A percentile compares a stretch with the other conserved stretches of the same genome.
Evolutionary conservation across 192 early-diverging fungal genomes (phyloP).

Genomic region (Pilobolus umbonatus): DNA sequence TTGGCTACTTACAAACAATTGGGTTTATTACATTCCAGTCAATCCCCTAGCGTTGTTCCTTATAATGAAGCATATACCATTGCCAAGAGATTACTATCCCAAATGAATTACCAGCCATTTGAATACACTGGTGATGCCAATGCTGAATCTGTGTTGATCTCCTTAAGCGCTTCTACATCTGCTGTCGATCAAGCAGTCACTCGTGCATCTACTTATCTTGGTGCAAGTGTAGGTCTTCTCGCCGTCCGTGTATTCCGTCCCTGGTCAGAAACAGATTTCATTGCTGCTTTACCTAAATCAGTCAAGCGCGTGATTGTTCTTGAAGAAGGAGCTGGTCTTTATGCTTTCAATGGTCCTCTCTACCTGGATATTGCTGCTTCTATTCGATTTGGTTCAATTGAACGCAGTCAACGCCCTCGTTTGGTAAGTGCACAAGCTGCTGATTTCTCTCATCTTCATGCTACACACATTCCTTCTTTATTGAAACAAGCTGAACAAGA

Average conservation of each 20-base stretch:
- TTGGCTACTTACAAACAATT: slow-evolving; percentile 49
- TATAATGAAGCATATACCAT: slow-evolving; percentile 23
- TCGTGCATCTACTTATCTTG: slow-evolving; percentile 27
- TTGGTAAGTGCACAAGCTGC: slow-evolving; percentile 50
- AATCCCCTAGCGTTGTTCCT: not conserved
- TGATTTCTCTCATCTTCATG: slow-evolving; percentile 26
- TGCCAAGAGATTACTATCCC: slow-evolving; percentile 38
- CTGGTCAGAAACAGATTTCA: slow-evolving; percentile 74
- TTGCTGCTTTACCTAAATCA: slow-evolving; percentile 60
- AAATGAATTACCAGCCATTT: slow-evolving; percentile 64
- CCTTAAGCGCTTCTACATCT: slow-evolving; percentile 59
- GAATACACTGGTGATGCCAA: slow-evolving; percentile 73
- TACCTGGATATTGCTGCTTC: slow-evolving; percentile 72
- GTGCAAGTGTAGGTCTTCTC: slow-evolving; percentile 59
- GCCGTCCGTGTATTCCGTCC: slow-evolving; percentile 78
- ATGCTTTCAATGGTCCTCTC: slow-evolving; percentile 57
- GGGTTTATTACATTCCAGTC: slow-evolving; percentile 35
- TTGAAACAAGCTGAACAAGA: slow-evolving; percentile 5
- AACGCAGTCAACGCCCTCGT: slow-evolving; percentile 34
- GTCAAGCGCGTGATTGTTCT: slow-evolving; percentile 71
- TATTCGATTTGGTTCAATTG: slow-evolving; percentile 46
- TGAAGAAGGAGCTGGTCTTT: slow-evolving; percentile 51
- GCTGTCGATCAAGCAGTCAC: slow-evolving; percentile 51
- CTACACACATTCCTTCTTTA: slow-evolving; percentile 20
- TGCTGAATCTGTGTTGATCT: slow-evolving; percentile 77